Evolutionary conservation across 768 basidiomycete genomes (phyloP), one percentile per base, ranked within the genome.

Genomic region (Pleurotus giganteus): DNA sequence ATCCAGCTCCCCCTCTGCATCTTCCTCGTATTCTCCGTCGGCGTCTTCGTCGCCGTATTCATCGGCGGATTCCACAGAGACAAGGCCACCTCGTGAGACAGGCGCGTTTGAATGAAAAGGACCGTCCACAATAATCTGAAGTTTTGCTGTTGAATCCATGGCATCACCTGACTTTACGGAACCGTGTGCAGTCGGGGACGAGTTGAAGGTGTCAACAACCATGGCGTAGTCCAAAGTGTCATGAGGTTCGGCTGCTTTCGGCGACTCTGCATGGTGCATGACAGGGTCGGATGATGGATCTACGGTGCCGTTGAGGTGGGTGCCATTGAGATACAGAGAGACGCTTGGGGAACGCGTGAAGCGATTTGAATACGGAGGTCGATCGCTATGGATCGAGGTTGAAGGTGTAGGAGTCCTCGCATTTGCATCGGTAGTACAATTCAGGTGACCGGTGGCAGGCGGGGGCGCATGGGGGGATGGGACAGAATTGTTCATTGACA

Each of bases 21-120:
- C 75, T 58, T 79, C 76, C 49, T 75, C 73, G 61, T 66, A 79
- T 53, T 66, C 74, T 11, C 66, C 69, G 29, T 69, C 70, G 29
- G 62, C 71, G 50, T 77, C 80, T 36, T 71, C 72, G 53, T 82
- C 79, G 4, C 71, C 66, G 41, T 59, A 60, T 27, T 67, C 67
- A 60, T 67, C 61, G 58, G 78, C 70, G 13, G 56, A 58, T 39
- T 61, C 62, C 43, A 59, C 69, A n/a, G n/a, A n/a, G n/a, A n/a
- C n/a, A n/a, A n/a, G n/a, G n/a, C n/a, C n/a, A n/a, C n/a, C n/a
- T n/a, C n/a, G n/a, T n/a, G n/a, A n/a, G n/a, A n/a, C 61, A 62
- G 52, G 50, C 44, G 47, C 39, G 47, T 17, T 15, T 32, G 37
- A 41, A 27, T 39, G 47, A 34, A 21, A 2, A 47, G n/a, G 13